Base-by-base conservation (phyloP, 2,329 filamentous ascomycete genomes). In the Fusarium phyllophilum region DNA sequence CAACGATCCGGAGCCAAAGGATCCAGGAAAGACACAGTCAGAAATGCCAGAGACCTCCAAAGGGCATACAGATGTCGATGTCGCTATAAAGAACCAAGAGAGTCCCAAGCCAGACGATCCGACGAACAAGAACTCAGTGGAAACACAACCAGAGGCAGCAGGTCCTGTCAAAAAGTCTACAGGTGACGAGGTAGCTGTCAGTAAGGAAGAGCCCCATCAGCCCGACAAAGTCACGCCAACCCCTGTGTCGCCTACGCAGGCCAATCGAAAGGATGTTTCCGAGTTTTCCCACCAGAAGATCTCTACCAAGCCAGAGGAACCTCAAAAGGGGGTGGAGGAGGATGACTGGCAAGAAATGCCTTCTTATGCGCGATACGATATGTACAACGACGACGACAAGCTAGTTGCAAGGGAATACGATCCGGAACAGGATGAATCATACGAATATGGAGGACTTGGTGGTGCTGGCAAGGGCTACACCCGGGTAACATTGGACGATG, bases 341-440 rank as follows among this genome's bases (percentile, higher is more conserved):
- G 93, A 93, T n/a, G 91, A 85, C 58, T 99, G 96, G 96, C 94
- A 98, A 84, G 89, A 90, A 6, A 99, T 99, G 96, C 96, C 96
- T 4, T 91, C 96, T 3, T 94, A 95, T 79, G 96, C 95, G 13
- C 92, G 93, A 42, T 97, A 96, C 81, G 96, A 98, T 82, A 93
- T 97, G 75, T 99, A 98, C 82, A 94, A 99, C 80, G 96, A 99
- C 78, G 92, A 97, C 81, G 93, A 97, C 76, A 93, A 89, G 75
- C 87, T 99, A 34, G 88, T 99, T 73, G 96, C 96, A 18, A 92
- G 89, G 72, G 96, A 97, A 76, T 92, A 92, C 66, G 90, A 92
- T 36, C 89, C 91, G 20, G 91, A 94, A 54, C 92, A 89, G n/a
- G 92, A 87, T 41, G 88, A 92, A 51, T 86, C 83, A 49, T 89